Conservation (phyloP, 306 rosid genomes). For the Spatholobus suberectus region DNA sequence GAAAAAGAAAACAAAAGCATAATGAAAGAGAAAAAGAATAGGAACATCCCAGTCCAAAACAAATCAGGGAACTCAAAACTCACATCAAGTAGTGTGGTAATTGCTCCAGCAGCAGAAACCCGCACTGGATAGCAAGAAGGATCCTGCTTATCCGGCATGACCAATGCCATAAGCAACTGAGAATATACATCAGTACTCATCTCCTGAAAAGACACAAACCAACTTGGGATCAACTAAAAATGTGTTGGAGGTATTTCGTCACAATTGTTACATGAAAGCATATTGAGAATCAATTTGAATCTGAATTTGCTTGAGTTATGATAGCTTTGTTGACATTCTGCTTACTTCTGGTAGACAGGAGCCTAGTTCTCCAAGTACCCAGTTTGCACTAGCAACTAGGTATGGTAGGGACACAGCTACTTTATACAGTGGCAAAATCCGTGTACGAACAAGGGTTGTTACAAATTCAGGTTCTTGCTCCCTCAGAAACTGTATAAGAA, state of each 20-base stretch:
- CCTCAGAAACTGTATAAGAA: conserved; percentile 74
- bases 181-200: conserved; percentile 78
- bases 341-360: conserved; percentile 84
- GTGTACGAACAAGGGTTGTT: conserved; percentile 56
- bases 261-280: conserved; percentile 25
- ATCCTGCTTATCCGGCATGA: conserved; percentile 65
- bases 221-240: conserved; percentile 12
- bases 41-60: conserved; percentile 17
- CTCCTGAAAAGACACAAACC: conserved; percentile 64
- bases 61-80: conserved; percentile 43
- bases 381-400: conserved; percentile 86
- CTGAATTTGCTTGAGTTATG: conserved; percentile 31
- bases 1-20: conserved; percentile 49
- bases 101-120: conserved; percentile 91
- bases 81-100: conserved; percentile 79
- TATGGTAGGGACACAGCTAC: conserved; percentile 56
- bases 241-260: background rate
- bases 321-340: conserved; percentile 40
- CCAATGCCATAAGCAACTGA: conserved; percentile 73
- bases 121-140: conserved; percentile 86
- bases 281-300: conserved; percentile 15
- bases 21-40: conserved; percentile 35
- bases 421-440: conserved; percentile 75
- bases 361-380: conserved; percentile 94
- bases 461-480: conserved; percentile 75